Base-by-base conservation (phyloP, 2,329 filamentous ascomycete genomes). In the Phaeosphaeria sp. region DNA sequence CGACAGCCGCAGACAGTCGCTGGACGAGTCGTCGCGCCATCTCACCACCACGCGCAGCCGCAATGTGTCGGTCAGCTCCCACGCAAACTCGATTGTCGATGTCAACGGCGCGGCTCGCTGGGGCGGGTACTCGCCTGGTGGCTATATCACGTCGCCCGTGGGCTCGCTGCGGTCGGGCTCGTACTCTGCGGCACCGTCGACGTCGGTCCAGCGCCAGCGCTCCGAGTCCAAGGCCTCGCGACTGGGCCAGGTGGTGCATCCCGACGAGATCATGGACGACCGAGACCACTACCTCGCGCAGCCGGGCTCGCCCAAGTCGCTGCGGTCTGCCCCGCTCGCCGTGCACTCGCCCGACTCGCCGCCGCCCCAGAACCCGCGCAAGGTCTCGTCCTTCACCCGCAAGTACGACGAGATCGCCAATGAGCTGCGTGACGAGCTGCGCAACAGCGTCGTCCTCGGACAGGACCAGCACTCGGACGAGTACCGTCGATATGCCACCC, bases 101-200 rank as follows among this genome's bases (percentile, higher is more conserved):
- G 84, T 88, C 36, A 91, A 91, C 72, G 86, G 77, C 61, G 82
- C 85, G 30, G 89, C 89, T 13, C 83, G 89, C 49, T 84, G 86
- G 72, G 89, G 89, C 25, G 89, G 89, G 27, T 91, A 91, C 76
- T 91, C 89, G 22, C 88, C 89, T 1, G 86, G 81, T 39, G 89
- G 83, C 20, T 91, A 86, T 75, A 79, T 91, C 61, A 87, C 89
- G 77, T 91, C 88, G 43, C 89, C 89, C 0, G 84, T 81, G 44
- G 83, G 86, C 36, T 90, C 89, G 3, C 74, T 90, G 30, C 69
- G 74, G 24, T 87, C 85, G 3, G 82, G 81, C 62, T 78, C 75
- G 24, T 80, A 76, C 71, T 76, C n/a, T n/a, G n/a, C 77, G 6
- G 78, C 71, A 18, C 66, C 63, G 44, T 73, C 67, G 49, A 62